A percentile compares a stretch with the other conserved stretches of the same genome.
Conservation (phyloP, 495 filamentous ascomycete genomes). For the Penicillium pancosmium region DNA sequence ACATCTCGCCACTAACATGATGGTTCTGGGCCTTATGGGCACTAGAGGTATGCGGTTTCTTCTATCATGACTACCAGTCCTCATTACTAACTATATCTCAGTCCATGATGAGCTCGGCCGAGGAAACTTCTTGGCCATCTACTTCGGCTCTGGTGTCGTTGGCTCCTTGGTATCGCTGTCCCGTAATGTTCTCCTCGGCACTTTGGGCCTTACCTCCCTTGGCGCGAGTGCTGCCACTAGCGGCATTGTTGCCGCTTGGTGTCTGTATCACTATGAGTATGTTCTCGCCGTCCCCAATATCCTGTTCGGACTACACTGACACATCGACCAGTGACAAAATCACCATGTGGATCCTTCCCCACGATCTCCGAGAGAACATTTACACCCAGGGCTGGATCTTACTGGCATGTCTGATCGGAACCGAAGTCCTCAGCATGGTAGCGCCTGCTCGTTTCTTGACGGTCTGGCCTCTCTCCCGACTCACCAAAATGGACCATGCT, state of each 20-base stretch:
- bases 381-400: slow-evolving; percentile 42
- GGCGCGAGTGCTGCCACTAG: slow-evolving; percentile 77
- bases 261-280: slow-evolving; percentile 62
- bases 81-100: slow-evolving; percentile 12
- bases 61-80: not conserved
- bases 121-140: slow-evolving; percentile 80
- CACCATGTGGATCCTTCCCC: slow-evolving; percentile 46
- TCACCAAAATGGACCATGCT: slow-evolving; percentile 59
- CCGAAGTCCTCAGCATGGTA: slow-evolving; percentile 42
- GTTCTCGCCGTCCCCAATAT: slow-evolving; percentile 10
- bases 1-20: slow-evolving; percentile 77
- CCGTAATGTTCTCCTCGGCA: slow-evolving; percentile 54
- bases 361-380: slow-evolving; percentile 35
- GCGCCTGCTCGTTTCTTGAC: slow-evolving; percentile 27
- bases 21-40: slow-evolving; percentile 60
- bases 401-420: slow-evolving; percentile 38
- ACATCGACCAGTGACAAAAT: slow-evolving; percentile 39
- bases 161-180: slow-evolving; percentile 66
- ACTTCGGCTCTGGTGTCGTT: slow-evolving; percentile 66
- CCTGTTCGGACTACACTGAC: slow-evolving; percentile 4
- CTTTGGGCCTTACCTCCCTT: slow-evolving; percentile 56
- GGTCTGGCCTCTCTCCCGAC: slow-evolving; percentile 28
- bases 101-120: slow-evolving; percentile 89
- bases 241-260: slow-evolving; percentile 68
- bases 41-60: slow-evolving; percentile 48